A percentile compares a stretch with the other conserved stretches of the same genome.
These are phyloP conservation scores for Pulveroboletus sp. DNA, from an alignment of 768 basidiomycete genomes.

Conservation along the genomic window DNA sequence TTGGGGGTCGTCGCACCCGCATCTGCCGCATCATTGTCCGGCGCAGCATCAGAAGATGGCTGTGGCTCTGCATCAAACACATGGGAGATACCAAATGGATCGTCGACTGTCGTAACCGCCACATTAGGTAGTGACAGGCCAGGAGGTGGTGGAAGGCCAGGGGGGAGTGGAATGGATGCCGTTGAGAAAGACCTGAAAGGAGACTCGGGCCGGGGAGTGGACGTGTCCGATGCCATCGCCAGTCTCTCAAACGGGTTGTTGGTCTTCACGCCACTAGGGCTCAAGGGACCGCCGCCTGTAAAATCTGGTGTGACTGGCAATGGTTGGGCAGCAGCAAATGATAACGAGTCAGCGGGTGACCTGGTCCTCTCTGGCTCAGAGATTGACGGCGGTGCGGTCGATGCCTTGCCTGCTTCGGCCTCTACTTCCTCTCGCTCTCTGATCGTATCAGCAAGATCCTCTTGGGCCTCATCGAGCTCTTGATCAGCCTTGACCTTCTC, in stretches of 20 bases:
- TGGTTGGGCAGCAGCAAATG: slow-evolving; percentile 67
- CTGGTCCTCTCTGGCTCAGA: slow-evolving; percentile 31
- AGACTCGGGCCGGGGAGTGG: slow-evolving; percentile 50
- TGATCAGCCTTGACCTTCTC: slow-evolving; percentile 68
- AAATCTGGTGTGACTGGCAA: slow-evolving; percentile 70
- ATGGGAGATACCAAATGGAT: slow-evolving; percentile 54
- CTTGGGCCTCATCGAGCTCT: slow-evolving; percentile 66
- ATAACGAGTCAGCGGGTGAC: slow-evolving; percentile 46
- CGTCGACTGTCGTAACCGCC: slow-evolving; percentile 25
- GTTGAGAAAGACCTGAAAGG: slow-evolving; percentile 56
- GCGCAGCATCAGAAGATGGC: slow-evolving; percentile 12
- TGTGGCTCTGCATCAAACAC: slow-evolving; percentile 16
- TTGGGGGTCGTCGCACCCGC: slow-evolving; percentile 20
- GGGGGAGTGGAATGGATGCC: slow-evolving; percentile 36
- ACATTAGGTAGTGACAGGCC: slow-evolving; percentile 8
- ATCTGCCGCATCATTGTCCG: slow-evolving; percentile 22
- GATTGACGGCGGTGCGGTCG: slow-evolving; percentile 2
- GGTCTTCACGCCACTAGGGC: slow-evolving; percentile 56
- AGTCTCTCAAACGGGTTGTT: slow-evolving; percentile 91
- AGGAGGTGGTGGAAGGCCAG: slow-evolving; percentile 19
- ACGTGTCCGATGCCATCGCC: slow-evolving; percentile 41
- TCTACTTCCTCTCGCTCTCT: slow-evolving; percentile 59
- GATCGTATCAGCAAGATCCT: slow-evolving; percentile 48
- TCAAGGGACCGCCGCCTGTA: slow-evolving; percentile 41
- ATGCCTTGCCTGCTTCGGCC: slow-evolving; percentile 40